These are phyloP conservation scores for Lepidium aucheri DNA, from an alignment of 345 rosid genomes.

Conservation along the genomic window DNA sequence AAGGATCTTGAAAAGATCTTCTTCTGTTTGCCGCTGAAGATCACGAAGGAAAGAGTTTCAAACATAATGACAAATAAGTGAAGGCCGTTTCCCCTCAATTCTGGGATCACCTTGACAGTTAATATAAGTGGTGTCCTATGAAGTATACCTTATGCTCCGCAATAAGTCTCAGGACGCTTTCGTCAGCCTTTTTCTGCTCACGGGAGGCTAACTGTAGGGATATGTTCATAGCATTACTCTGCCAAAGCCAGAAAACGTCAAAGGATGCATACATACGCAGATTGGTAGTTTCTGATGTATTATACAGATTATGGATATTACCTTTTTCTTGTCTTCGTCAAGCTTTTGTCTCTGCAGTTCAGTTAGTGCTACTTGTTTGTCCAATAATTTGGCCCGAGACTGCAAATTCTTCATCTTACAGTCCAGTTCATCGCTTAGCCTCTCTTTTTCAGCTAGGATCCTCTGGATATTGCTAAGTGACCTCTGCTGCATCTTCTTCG, in stretches of 20 bases:
- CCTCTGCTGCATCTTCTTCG: conserved; percentile 65
- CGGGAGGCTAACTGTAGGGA: conserved; percentile 68
- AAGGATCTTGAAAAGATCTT: conserved; percentile 54
- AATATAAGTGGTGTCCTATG: neutral
- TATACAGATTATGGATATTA: conserved; percentile 4
- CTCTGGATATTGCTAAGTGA: conserved; percentile 55
- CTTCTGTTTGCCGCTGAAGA: conserved; percentile 79
- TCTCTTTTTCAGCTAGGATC: conserved; percentile 64
- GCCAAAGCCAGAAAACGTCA: conserved; percentile 13
- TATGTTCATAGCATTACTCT: conserved; percentile 57
- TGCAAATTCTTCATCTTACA: conserved; percentile 45
- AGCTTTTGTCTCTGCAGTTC: conserved; percentile 86
- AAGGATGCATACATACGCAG: neutral
- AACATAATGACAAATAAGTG: conserved; percentile 4
- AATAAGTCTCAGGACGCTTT: conserved; percentile 63
- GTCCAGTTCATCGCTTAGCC: conserved; percentile 56
- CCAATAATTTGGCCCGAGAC: conserved; percentile 55
- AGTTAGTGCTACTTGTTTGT: conserved; percentile 71
- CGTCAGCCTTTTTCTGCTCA: conserved; percentile 81
- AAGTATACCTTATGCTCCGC: conserved; percentile 73
- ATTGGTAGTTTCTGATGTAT: neutral
- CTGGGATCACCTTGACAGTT: neutral
- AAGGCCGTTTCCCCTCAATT: neutral
- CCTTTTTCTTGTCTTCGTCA: conserved; percentile 82
- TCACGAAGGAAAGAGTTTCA: neutral